A percentile compares a stretch with the other conserved stretches of the same genome.
Evolutionary conservation across 441 rosid genomes (phyloP).

Genomic region (Cnidoscolus chayamansa): DNA sequence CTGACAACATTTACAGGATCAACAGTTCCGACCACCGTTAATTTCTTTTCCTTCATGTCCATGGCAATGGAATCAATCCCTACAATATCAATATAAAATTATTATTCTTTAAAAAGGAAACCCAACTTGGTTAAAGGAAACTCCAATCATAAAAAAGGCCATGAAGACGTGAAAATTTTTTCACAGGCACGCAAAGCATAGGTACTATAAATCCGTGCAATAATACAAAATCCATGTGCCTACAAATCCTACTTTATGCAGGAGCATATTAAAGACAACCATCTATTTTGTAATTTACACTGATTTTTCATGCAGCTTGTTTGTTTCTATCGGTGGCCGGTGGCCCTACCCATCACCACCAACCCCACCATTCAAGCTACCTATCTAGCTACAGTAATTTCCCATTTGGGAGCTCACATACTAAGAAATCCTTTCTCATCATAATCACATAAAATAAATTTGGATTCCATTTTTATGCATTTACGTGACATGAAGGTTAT

Average conservation of each 20-base stretch:
- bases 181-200: too few relatives aligned
- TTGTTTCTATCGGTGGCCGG: neutral
- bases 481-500: neutral
- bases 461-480: neutral
- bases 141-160: neutral
- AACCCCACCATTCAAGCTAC: neutral
- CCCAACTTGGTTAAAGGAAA: neutral
- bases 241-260: conserved; percentile 4
- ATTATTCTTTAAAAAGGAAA: too few relatives aligned
- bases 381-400: neutral
- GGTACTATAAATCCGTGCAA: neutral
- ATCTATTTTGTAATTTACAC: neutral
- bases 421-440: neutral
- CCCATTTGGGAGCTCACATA: neutral
- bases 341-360: neutral
- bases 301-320: neutral
- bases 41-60: conserved; percentile 75
- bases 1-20: conserved; percentile 74
- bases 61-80: conserved; percentile 85
- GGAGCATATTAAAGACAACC: too few relatives aligned
- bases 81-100: conserved; percentile 6
- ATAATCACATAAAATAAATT: neutral
- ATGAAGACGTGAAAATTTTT: neutral
- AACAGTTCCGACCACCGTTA: conserved; percentile 74
- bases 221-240: conserved; percentile 11